Conservation (phyloP, 495 filamentous ascomycete species). For the Talaromyces adpressus region DNA sequence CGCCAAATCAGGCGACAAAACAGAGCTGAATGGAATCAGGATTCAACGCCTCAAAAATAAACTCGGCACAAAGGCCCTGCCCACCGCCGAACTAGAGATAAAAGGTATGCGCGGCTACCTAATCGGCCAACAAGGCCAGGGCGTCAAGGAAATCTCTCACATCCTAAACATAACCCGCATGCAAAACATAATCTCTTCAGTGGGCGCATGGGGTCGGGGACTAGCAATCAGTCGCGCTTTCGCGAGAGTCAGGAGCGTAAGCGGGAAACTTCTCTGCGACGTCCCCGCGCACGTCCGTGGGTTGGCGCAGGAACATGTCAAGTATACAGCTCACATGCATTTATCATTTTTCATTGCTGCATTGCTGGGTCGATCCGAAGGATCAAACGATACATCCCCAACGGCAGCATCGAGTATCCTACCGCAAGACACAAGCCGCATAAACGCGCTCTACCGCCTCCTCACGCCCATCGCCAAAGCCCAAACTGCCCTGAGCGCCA, state of each 20-base stretch:
- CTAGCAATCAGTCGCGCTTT: constrained; percentile 55
- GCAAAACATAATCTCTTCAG: constrained; percentile 51
- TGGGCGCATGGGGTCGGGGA: constrained; percentile 52
- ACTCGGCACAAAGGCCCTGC: constrained; percentile 60
- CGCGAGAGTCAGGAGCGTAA: constrained; percentile 39
- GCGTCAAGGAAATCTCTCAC: constrained; percentile 58
- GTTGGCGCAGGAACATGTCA: constrained; percentile 45
- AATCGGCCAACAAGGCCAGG: constrained; percentile 54
- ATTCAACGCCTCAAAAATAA: constrained; percentile 67
- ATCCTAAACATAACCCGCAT: constrained; percentile 64
- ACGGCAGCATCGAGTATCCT: constrained; percentile 15
- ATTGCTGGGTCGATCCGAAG: constrained; percentile 48
- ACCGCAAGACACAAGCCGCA: constrained; percentile 18
- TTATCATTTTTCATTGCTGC: constrained; percentile 54
- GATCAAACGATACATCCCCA: constrained; percentile 6
- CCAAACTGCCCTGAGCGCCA: constrained; percentile 47
- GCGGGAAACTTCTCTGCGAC: constrained; percentile 43
- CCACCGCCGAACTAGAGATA: constrained; percentile 64
- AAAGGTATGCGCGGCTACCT: constrained; percentile 55
- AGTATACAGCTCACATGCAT: constrained; percentile 51
- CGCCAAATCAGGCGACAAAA: constrained; percentile 17
- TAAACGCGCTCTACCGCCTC: constrained; percentile 49
- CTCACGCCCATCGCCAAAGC: constrained; percentile 64
- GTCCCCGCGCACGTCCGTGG: constrained; percentile 56
- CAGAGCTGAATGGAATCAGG: constrained; percentile 55